These are phyloP conservation scores for Nemania sp. DNA, from an alignment of 2,329 filamentous ascomycete species.

Conservation along the genomic window DNA sequence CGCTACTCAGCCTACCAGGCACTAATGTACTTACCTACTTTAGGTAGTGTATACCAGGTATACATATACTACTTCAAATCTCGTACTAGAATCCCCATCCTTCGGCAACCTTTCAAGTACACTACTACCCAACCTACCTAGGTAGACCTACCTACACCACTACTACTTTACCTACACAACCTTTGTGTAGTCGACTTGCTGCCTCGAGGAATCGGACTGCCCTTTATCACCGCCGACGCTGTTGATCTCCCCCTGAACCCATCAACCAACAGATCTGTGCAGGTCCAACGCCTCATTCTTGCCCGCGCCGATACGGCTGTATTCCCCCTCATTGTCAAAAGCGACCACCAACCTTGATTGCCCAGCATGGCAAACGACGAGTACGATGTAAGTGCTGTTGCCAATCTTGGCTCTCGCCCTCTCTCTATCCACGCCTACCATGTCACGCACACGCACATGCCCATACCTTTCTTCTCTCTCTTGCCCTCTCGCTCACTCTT, in stretches of 20 bases:
- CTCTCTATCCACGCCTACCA: background rate
- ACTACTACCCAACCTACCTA: too few relatives aligned
- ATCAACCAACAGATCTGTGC: slow-evolving; percentile 3
- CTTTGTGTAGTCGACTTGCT: slow-evolving; percentile 29
- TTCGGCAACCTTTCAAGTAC: too few relatives aligned
- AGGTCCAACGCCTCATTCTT: slow-evolving; percentile 1
- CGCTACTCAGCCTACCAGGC: too few relatives aligned
- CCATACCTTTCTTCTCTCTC: too few relatives aligned
- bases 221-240: slow-evolving; percentile 26
- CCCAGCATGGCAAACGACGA: slow-evolving; percentile 97
- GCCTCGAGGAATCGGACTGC: slow-evolving; percentile 15
- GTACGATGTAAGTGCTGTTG: slow-evolving; percentile 81
- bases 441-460: background rate
- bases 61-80: too few relatives aligned
- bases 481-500: slow-evolving; percentile 22
- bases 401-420: background rate
- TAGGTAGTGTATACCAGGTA: too few relatives aligned
- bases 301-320: slow-evolving; percentile 25
- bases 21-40: too few relatives aligned
- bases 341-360: slow-evolving; percentile 29
- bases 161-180: slow-evolving; percentile 28
- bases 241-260: slow-evolving; percentile 9
- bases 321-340: slow-evolving; percentile 13
- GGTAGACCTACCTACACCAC: too few relatives aligned
- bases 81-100: too few relatives aligned